phyloP scores from a whole-genome alignment of 2,329 filamentous ascomycete genomes.

The Pyrenochaeta sp. region DNA sequence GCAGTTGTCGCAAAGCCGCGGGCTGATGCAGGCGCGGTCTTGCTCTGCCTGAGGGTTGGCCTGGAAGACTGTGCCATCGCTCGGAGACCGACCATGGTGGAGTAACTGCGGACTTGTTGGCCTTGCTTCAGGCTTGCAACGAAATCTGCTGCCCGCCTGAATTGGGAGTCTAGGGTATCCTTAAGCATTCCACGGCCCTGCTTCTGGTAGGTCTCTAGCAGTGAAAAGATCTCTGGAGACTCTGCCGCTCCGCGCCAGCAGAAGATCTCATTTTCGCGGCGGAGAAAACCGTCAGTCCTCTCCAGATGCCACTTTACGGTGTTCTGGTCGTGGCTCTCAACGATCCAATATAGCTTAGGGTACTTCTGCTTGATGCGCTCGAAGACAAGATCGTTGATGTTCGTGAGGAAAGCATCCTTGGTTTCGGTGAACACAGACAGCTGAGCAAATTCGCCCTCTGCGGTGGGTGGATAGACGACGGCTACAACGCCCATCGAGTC shows the following conservation, averaged over 20 bases:
- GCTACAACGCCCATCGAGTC: constrained; percentile 92
- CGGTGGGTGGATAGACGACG: constrained; percentile 79
- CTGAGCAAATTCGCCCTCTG: constrained; percentile 75
- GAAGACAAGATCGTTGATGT: constrained; percentile 95
- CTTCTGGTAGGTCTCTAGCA: constrained; percentile 85
- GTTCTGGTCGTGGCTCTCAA: constrained; percentile 95
- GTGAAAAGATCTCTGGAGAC: constrained; percentile 79
- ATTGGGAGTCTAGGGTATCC: constrained; percentile 85
- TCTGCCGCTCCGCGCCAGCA: constrained; percentile 95
- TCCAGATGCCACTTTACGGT: constrained; percentile 94
- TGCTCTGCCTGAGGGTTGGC: constrained; percentile 31
- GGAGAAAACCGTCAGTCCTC: constrained; percentile 92
- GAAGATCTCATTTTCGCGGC: constrained; percentile 84
- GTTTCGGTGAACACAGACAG: constrained; percentile 92
- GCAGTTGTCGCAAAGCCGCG: constrained; percentile 66
- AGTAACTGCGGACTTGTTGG: constrained; percentile 74
- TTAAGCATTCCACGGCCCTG: constrained; percentile 88
- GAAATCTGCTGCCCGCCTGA: constrained; percentile 78
- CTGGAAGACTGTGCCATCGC: constrained; percentile 34
- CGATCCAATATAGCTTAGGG: constrained; percentile 93
- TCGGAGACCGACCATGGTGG: constrained; percentile 55
- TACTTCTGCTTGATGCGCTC: constrained; percentile 92
- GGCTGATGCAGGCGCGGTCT: constrained; percentile 46
- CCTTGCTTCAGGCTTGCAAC: constrained; percentile 68
- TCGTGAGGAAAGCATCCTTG: constrained; percentile 92